Conservation (phyloP, 2,329 filamentous ascomycete species). For the Parascedosporium putredinis region DNA sequence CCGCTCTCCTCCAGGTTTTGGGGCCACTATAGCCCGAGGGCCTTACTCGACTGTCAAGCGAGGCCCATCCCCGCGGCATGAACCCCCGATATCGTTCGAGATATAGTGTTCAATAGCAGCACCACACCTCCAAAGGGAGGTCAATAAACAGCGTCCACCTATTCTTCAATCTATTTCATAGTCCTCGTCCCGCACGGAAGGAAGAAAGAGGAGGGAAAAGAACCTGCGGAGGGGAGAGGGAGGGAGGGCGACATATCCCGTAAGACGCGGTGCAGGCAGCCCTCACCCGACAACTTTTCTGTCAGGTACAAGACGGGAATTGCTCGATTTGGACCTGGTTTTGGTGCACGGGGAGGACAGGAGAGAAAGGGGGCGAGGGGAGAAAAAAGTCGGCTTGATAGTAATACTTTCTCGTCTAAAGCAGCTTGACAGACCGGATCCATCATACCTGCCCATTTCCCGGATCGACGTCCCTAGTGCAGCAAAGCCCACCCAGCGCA, state of each 20-base stretch:
- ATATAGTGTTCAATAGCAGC: background rate
- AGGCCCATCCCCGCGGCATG: background rate
- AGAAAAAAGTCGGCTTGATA: background rate
- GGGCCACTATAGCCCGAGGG: background rate
- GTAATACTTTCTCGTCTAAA: background rate
- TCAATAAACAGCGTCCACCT: background rate
- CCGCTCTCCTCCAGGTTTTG: background rate
- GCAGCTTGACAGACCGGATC: background rate
- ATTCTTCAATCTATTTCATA: background rate
- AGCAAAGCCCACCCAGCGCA: too few species aligned
- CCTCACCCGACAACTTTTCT: background rate
- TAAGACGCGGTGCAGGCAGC: too few species aligned
- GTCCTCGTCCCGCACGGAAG: background rate
- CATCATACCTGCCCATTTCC: too few species aligned
- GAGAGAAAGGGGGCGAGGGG: background rate
- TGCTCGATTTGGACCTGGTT: background rate
- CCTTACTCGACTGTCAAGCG: background rate
- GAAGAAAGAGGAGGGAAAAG: background rate
- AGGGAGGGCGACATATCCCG: too few species aligned
- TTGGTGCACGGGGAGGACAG: background rate
- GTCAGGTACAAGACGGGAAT: background rate
- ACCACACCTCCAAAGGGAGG: background rate
- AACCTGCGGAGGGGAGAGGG: too few species aligned
- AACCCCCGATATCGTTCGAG: conserved; percentile 1
- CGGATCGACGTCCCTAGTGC: too few species aligned